Base-by-base conservation (phyloP, 1,284 basidiomycete species). In the Moniliophthora roreri region DNA sequence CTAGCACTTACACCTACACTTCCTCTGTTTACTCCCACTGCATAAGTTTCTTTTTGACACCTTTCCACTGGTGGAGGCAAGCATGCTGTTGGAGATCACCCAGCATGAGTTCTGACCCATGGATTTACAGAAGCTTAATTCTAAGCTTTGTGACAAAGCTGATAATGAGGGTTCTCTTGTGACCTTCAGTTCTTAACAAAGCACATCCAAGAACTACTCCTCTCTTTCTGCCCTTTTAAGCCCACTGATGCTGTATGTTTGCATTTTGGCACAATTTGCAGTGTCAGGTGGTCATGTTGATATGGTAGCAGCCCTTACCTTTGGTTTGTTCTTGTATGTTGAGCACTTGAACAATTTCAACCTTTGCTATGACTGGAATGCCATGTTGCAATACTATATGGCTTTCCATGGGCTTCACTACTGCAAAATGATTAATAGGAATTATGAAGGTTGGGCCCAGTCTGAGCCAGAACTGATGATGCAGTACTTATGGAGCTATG, bases 361-460 rank as follows among this genome's bases (percentile, higher is more conserved):
- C 18, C 21, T n/a, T 13, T 1, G 26, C 13, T 53, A 53, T 20
- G 32, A 42, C 4, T 53, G 52, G 47, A 32, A 16, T 16, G 39
- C 39, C 7, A 47, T 53, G 8, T n/a, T 53, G 18, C 38, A 41
- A 3, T 53, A 53, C 24, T 47, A 53, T 26, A 49, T 53, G 38
- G 36, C 37, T 6, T 53, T 35, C 24, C 52, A 53, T 16, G 39
- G 11, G 8, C 37, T 20, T n/a, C 47, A 32, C 3, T 39, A 47
- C 5, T 47, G 38, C 1, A 47, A 53, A 2, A 53, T 53, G 52
- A 24, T 49, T 2, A 49, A 41, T 21, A 47, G 52, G 0, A 8
- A 21, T 23, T 53, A 53, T 21, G 26, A 41, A 21, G 23, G 52
- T 1, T 53, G 52, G 52, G 52, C 38, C 16, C 1, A 32, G 26